phyloP scores from a whole-genome alignment of 495 filamentous ascomycete species.

The Sordaria brevicollis region DNA sequence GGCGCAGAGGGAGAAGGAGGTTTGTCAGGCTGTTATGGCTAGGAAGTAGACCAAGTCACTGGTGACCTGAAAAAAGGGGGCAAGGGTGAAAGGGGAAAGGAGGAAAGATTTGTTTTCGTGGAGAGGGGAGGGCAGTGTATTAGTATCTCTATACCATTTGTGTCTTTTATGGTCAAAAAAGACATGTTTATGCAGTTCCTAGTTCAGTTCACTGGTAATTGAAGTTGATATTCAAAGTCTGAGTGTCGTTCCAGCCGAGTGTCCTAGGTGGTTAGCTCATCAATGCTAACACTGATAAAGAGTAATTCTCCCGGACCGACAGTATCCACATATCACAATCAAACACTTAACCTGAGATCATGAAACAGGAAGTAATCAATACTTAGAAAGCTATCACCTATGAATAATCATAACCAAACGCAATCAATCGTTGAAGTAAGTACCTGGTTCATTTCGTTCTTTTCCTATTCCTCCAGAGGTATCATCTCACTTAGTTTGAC shows the following conservation, averaged over 20 bases:
- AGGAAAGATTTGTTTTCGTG: no score
- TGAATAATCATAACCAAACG: not conserved
- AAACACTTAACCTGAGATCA: not conserved
- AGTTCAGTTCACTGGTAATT: no score
- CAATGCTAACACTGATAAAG: not conserved
- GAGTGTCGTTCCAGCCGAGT: no score
- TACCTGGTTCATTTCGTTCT: not conserved
- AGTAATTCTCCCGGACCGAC: no score
- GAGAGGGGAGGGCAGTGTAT: no score
- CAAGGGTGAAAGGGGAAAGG: no score
- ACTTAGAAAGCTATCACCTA: not conserved
- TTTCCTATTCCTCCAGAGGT: not conserved
- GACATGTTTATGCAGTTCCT: no score
- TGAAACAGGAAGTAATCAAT: not conserved
- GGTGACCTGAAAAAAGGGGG: not conserved
- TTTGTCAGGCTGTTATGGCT: slow-evolving; percentile 35
- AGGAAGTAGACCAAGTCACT: slow-evolving; percentile 5
- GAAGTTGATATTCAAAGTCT: no score
- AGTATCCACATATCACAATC: not conserved
- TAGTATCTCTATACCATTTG: no score
- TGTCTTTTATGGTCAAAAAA: no score
- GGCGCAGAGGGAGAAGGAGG: slow-evolving; percentile 56
- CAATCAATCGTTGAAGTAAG: not conserved
- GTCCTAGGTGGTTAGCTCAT: no score
- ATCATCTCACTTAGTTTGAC: not conserved